Evolutionary conservation across 306 rosid species (phyloP), one percentile per base, ranked within the genome.

Genomic region (apple (Malus domestica)): DNA sequence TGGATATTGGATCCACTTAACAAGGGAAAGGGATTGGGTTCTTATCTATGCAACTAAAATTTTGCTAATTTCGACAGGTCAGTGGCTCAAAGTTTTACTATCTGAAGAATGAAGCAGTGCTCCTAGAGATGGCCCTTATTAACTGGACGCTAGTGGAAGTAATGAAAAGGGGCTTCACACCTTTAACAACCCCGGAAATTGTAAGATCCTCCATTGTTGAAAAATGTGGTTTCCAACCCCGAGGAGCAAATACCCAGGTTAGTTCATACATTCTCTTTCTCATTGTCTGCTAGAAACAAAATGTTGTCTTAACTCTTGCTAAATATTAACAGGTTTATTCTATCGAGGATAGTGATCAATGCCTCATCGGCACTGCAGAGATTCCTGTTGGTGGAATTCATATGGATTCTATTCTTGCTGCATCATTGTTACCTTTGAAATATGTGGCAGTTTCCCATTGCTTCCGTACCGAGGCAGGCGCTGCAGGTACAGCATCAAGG

Each of bases 291-390:
- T 33, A 23, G 45, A 55, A 70, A 12, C 27, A 55, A 40, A 11
- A 74, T 30, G 78, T 42, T 78, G 63, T 69, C 67, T 9, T 30
- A 65, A 64, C 35, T 83, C 67, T 77, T 60, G 55, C 68, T 29
- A 67, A 72, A 69, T 73, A 62, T 79, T 35, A 74, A 79, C 90
- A 95, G 99, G 94, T 95, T 52, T 95, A 95, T 85, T 92, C 97
- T 79, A 92, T 95, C 22, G 89, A 85, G 78, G 92, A 88, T 63
- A 88, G 92, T 86, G 96, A 92, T 74, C 99, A 92, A 77, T 95
- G 99, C 85, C 99, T 95, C 80, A 92, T 95, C 3, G 99, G 99
- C 78, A 95, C 97, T 58, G 97, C 99, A 79, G 99, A 95, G 93
- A 95, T 95, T 86, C 97, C 97, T 29, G 96, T 92, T 23, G 97